Evolutionary conservation across 1,284 basidiomycete genomes (phyloP).

Genomic region (Hypsizygus ulmarius): DNA sequence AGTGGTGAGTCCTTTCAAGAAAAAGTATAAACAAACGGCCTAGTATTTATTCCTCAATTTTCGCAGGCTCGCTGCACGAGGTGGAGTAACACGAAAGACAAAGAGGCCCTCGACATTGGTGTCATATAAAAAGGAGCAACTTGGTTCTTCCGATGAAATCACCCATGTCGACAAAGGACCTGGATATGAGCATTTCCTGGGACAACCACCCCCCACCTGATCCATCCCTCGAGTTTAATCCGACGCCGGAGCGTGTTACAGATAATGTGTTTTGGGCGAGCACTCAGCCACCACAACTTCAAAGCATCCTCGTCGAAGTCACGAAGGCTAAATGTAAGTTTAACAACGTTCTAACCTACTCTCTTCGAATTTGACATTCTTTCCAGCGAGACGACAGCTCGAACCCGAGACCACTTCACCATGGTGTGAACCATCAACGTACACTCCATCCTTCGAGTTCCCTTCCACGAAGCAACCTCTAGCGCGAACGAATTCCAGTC

Average conservation of each 20-base stretch:
- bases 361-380: not conserved
- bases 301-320: conserved; percentile 9
- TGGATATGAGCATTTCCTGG: too few species aligned
- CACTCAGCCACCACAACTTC: conserved; percentile 13
- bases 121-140: too few species aligned
- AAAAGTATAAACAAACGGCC: not conserved
- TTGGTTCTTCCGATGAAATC: too few species aligned
- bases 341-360: not conserved
- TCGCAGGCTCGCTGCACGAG: too few species aligned
- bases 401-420: conserved; percentile 9
- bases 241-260: not conserved
- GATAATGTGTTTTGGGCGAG: conserved; percentile 13
- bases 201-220: too few species aligned
- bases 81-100: too few species aligned
- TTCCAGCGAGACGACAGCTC: conserved; percentile 7
- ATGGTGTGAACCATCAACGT: not conserved
- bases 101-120: too few species aligned
- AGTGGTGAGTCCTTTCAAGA: too few species aligned
- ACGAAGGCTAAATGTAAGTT: conserved; percentile 9
- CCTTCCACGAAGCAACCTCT: not conserved
- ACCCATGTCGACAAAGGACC: too few species aligned
- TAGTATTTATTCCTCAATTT: not conserved
- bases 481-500: not conserved
- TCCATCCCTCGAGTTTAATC: too few species aligned
- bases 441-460: conserved; percentile 6